Conservation (phyloP, 371 early-diverging fungal species). For the Zancudomyces culisetae region DNA sequence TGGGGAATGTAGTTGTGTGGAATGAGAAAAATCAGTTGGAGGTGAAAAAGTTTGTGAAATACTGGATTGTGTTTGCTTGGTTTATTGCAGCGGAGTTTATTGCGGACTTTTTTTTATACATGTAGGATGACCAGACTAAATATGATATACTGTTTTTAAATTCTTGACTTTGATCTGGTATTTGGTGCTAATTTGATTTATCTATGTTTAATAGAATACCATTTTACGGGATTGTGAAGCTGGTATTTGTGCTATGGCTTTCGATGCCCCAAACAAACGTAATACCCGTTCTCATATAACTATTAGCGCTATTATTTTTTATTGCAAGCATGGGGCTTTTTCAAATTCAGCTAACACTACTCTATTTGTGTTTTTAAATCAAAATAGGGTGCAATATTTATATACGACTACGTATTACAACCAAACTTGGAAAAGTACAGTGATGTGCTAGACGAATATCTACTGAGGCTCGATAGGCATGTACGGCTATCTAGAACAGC, state of each 20-base stretch:
- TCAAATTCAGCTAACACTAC: not conserved
- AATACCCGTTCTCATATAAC: not conserved
- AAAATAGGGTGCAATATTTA: not conserved
- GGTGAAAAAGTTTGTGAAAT: not conserved
- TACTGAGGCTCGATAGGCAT: not conserved
- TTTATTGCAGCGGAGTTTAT: constrained; percentile 3
- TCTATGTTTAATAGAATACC: no score
- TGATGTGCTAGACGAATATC: not conserved
- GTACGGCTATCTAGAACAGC: not conserved
- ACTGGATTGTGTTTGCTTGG: constrained; percentile 5
- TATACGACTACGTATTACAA: not conserved
- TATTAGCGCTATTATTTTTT: not conserved
- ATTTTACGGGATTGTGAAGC: not conserved
- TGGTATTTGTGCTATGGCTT: constrained; percentile 1
- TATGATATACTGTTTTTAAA: no score
- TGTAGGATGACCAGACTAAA: no score
- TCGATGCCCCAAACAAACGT: constrained; percentile 1
- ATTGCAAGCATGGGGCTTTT: not conserved
- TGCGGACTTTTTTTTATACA: constrained; percentile 2
- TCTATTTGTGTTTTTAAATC: not conserved
- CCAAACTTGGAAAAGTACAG: not conserved
- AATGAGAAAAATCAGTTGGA: not conserved
- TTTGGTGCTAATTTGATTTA: no score
- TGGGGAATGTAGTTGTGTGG: not conserved
- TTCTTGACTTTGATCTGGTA: no score